These are phyloP conservation scores for Neurospora sp. DNA, from an alignment of 2,329 filamentous ascomycete species.

Conservation along the genomic window DNA sequence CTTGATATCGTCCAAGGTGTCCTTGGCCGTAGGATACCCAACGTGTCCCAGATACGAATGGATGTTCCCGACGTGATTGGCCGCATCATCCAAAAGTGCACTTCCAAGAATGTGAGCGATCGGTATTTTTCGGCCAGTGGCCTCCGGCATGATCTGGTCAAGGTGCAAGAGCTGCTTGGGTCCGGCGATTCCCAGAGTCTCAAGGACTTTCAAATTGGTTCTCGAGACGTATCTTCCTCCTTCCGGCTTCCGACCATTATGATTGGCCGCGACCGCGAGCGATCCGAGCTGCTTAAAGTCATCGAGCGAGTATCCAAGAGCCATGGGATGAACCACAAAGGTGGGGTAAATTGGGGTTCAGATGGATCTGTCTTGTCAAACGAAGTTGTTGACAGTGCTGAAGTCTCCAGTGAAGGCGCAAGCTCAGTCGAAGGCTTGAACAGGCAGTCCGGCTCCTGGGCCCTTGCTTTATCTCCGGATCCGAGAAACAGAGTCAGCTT, in stretches of 20 bases:
- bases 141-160: conserved; percentile 67
- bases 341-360: conserved; percentile 35
- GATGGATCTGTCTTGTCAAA: conserved; percentile 45
- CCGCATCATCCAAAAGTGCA: conserved; percentile 83
- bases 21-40: conserved; percentile 66
- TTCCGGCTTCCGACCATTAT: conserved; percentile 76
- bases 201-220: conserved; percentile 63
- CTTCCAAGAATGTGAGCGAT: conserved; percentile 75
- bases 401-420: conserved; percentile 49
- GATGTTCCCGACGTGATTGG: conserved; percentile 79
- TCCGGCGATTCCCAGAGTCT: conserved; percentile 65
- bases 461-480: conserved; percentile 34
- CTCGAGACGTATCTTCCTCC: conserved; percentile 84
- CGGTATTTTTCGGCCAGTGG: conserved; percentile 85
- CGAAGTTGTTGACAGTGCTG: conserved; percentile 36
- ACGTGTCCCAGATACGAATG: conserved; percentile 64
- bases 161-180: conserved; percentile 63
- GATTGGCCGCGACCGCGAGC: conserved; percentile 69
- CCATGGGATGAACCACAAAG: conserved; percentile 40
- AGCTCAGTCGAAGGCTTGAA: conserved; percentile 46
- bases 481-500: conserved; percentile 28
- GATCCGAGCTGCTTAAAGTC: conserved; percentile 57
- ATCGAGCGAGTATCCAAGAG: conserved; percentile 67
- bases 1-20: conserved; percentile 90
- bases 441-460: conserved; percentile 39